Base-by-base conservation (phyloP, 345 rosid genomes). In the Bretschneidera sinensis region DNA sequence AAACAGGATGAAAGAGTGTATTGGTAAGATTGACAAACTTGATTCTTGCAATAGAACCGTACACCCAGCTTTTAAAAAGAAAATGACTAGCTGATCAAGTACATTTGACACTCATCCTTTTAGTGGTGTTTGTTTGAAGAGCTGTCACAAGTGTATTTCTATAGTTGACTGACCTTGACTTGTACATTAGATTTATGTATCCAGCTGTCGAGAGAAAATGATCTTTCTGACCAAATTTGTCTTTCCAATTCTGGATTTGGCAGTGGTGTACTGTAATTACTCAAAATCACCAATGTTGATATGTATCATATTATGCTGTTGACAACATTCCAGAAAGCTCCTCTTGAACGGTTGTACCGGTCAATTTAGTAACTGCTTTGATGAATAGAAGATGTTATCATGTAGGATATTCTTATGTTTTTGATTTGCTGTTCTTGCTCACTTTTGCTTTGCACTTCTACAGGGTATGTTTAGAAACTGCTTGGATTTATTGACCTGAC, bases 1-100 rank as follows among this genome's bases (percentile, higher is more conserved):
- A 50, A 81, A 83, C 76, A 79, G 89, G 68, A 35, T 85, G 81
- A 74, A 74, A 53, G 87, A 82, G 19, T 86, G 86, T 63, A 60
- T 83, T 19, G 76, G 78, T 43, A 74, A 64, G 61, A 80, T 87
- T 3, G 76, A 81, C 66, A 74, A 76, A 24, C 73, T 85, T 48
- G 79, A 75, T 68, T 77, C 87, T 17, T 48, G 54, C 49, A 67
- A 65, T 21, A 74, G 68, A 55, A 75, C 31, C 65, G 71, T 88
- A 62, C 86, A 81, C 75, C 90, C 85, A 1, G 79, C 76, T 54
- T 80, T 83, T 67, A 81, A 25, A 33, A 80, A 59, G 56, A 69
- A 60, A 45, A 50, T 23, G 31, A 61, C 47, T 13, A 71, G 34
- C 55, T 65, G 63, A 71, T 20, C 14, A 7, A n/a, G n/a, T 39